Conservation (phyloP, 495 filamentous ascomycete genomes). For the Penicillium crystallinum region DNA sequence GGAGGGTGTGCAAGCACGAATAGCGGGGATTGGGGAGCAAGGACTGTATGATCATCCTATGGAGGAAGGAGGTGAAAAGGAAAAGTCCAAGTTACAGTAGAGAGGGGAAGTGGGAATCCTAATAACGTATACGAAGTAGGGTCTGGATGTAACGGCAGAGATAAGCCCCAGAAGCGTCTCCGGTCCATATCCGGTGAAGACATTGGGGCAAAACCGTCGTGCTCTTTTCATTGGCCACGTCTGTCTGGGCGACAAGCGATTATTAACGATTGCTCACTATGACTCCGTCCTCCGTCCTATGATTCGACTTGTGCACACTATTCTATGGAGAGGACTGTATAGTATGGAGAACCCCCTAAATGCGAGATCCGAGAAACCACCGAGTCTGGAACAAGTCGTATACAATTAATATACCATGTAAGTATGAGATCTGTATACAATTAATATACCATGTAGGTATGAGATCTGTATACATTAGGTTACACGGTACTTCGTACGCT, state of each 20-base stretch:
- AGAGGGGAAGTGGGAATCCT: neutral
- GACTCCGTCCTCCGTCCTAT: neutral
- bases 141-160: slow-evolving; percentile 3
- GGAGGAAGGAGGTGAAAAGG: neutral
- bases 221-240: neutral
- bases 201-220: slow-evolving; percentile 5
- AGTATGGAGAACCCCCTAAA: neutral
- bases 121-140: neutral
- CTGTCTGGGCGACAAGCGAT: neutral
- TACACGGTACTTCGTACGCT: too few relatives aligned
- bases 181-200: slow-evolving; percentile 10
- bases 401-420: too few relatives aligned
- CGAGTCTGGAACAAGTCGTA: neutral
- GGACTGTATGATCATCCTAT: slow-evolving; percentile 19
- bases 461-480: too few relatives aligned
- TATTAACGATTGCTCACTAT: neutral
- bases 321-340: too few relatives aligned
- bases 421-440: too few relatives aligned
- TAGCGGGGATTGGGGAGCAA: slow-evolving; percentile 2
- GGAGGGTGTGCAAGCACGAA: slow-evolving; percentile 37
- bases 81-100: too few relatives aligned
- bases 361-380: neutral
- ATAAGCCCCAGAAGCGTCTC: slow-evolving; percentile 1
- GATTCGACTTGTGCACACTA: neutral
- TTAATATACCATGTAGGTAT: too few relatives aligned